A percentile compares a stretch with the other conserved stretches of the same genome.
Conservation (phyloP, 495 filamentous ascomycete species). For the Sordaria brevicollis region DNA sequence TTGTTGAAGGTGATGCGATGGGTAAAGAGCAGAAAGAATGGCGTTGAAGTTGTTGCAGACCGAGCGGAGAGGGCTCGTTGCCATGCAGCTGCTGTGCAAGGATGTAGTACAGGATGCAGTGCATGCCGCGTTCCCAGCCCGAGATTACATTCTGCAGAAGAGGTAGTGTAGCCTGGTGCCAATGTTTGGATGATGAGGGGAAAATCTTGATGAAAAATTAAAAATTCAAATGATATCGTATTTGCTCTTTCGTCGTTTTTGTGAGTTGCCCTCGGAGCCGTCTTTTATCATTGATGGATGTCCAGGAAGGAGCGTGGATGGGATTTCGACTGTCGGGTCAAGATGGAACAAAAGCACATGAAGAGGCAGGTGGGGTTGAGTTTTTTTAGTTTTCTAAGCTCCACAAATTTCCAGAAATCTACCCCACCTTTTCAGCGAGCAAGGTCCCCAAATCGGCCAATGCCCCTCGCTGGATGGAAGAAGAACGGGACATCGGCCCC, state of each 20-base stretch:
- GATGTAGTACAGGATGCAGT: background rate
- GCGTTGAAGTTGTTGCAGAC: background rate
- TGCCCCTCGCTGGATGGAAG: background rate
- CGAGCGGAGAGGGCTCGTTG: background rate
- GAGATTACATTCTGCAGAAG: background rate
- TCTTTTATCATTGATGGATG: background rate
- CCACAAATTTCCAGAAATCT: background rate
- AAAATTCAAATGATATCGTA: background rate
- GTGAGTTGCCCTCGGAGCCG: background rate
- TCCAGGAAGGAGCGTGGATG: background rate
- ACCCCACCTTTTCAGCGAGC: background rate
- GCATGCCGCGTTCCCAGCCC: background rate
- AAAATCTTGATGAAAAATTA: background rate
- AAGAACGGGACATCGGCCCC: background rate
- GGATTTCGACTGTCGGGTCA: background rate
- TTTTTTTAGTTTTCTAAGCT: background rate
- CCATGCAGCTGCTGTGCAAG: conserved; percentile 1
- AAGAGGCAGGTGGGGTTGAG: background rate
- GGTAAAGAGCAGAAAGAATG: background rate
- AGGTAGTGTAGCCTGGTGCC: background rate
- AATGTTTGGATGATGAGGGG: background rate
- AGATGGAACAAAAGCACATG: background rate
- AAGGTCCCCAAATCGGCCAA: background rate
- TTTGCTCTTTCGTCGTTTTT: background rate
- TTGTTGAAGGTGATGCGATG: background rate